Evolutionary conservation across 257 asterid species (phyloP), one percentile per base, ranked within the genome.

Genomic region (Mitragyna speciosa): DNA sequence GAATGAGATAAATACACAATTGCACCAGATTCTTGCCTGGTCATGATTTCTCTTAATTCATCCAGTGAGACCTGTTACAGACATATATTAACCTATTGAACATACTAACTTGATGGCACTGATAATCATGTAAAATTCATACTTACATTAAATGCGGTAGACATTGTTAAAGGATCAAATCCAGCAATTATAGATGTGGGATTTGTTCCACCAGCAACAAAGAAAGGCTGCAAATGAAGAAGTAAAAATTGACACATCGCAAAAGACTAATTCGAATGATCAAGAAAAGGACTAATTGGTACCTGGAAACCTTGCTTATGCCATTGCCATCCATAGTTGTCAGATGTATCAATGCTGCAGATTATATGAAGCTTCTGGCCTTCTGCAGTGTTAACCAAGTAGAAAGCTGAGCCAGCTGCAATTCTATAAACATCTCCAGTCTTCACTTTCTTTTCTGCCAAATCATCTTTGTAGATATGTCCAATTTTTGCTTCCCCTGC

Each of bases 401-500:
- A 95, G 83, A 95, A 95, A n/a, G 97, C 88, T 0, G 96, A 90
- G 0, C 99, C 99, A 0, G 98, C 92, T 14, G 43, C 90, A 43
- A 95, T 87, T 51, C 91, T 81, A 77, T 91, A 93, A 8, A 95
- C 80, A 85, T 95, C 99, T 28, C 99, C 99, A 30, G 81, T 73
- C 82, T 82, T 90, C 79, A 95, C 52, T 45, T 2, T 67, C 82
- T 78, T 92, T 68, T 95, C 99, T 76, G 86, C 94, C 33, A 92
- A 84, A 30, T 89, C 89, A 84, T 91, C 98, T 72, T 93, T 87
- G 87, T 91, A 87, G 45, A 95, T 89, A 70, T 88, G 87, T 31
- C 99, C 99, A 43, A 95, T 79, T 84, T 84, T 92, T 49, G 91
- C 97, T 72, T 85, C 96, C 64, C 99, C 99, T 95, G 90, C 87